Conservation (phyloP, 2,329 filamentous ascomycete genomes). For the Boeremia exigua region DNA sequence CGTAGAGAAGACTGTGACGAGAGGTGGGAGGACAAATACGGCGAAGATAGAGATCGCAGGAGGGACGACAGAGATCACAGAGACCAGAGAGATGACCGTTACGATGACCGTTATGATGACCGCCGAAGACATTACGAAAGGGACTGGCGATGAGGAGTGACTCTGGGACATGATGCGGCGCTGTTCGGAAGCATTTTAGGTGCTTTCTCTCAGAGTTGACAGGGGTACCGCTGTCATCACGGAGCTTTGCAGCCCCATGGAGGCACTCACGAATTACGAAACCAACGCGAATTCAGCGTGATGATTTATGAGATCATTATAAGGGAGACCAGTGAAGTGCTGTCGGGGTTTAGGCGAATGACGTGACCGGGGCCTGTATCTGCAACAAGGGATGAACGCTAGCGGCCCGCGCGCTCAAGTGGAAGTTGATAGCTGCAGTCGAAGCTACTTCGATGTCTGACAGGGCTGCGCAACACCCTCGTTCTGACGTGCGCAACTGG, state of each 20-base stretch:
- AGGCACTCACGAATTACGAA: slow-evolving; percentile 1
- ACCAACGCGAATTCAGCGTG: not conserved
- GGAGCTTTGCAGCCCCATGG: not conserved
- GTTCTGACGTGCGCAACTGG: not conserved
- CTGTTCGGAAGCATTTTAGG: not conserved
- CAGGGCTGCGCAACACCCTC: slow-evolving; percentile 6
- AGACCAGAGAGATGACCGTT: not conserved
- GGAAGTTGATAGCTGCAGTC: slow-evolving; percentile 9
- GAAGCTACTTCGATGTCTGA: slow-evolving; percentile 3
- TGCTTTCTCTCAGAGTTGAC: no score
- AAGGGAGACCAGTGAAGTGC: not conserved
- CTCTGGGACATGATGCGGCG: not conserved
- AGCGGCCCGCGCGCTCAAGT: slow-evolving; percentile 7
- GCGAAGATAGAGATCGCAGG: slow-evolving; percentile 9
- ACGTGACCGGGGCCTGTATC: slow-evolving; percentile 11
- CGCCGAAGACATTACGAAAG: not conserved
- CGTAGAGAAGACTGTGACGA: slow-evolving; percentile 19
- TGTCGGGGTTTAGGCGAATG: slow-evolving; percentile 8
- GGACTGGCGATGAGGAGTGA: not conserved
- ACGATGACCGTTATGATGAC: not conserved
- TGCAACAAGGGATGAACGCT: slow-evolving; percentile 12
- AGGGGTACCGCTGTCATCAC: not conserved
- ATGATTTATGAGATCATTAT: not conserved
- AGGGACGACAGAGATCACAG: slow-evolving; percentile 6
- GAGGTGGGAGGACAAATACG: slow-evolving; percentile 13